These are phyloP conservation scores for Kentomonas sorsogonicus DNA, from an alignment of 208 protist genomes.

Conservation along the genomic window DNA sequence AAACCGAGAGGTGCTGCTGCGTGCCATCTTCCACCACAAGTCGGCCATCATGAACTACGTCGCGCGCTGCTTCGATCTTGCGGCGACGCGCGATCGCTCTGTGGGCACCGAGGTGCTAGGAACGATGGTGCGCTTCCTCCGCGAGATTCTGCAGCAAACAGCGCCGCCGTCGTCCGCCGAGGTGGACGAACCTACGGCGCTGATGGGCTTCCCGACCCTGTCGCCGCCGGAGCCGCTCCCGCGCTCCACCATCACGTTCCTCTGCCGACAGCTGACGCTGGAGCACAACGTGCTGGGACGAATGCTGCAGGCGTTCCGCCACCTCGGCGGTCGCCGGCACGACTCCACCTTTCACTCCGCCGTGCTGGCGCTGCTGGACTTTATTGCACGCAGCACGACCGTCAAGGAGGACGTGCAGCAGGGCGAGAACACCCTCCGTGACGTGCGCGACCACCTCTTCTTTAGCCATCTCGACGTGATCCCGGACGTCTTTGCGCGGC, in stretches of 20 bases:
- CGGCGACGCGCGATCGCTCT: conserved; percentile 18
- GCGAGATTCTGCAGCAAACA: conserved; percentile 38
- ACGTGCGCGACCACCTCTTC: conserved; percentile 60
- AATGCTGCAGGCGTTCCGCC: conserved; percentile 48
- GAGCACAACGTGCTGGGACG: conserved; percentile 55
- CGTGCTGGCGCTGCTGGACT: conserved; percentile 39
- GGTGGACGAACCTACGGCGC: conserved; percentile 24
- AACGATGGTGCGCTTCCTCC: conserved; percentile 50
- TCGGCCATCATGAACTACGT: conserved; percentile 56
- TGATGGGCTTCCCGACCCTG: conserved; percentile 24
- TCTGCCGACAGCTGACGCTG: conserved; percentile 58
- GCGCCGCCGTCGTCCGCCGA: conserved; percentile 18
- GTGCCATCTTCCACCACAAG: conserved; percentile 53
- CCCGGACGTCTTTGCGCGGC: conserved; percentile 29
- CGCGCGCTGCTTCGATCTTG: conserved; percentile 39
- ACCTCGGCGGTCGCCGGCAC: conserved; percentile 38
- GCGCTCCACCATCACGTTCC: conserved; percentile 19
- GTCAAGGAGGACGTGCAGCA: conserved; percentile 12
- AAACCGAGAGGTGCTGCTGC: conserved; percentile 53
- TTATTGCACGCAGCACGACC: conserved; percentile 23
- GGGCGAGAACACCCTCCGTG: conserved; percentile 30
- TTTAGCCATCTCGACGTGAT: conserved; percentile 37
- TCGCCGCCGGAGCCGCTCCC: conserved; percentile 26
- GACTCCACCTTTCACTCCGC: conserved; percentile 66
- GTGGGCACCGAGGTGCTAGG: conserved; percentile 55